Evolutionary conservation across 805 yeast species (phyloP), one percentile per base, ranked within the genome.

Genomic region (Sungouiella thailandica): DNA sequence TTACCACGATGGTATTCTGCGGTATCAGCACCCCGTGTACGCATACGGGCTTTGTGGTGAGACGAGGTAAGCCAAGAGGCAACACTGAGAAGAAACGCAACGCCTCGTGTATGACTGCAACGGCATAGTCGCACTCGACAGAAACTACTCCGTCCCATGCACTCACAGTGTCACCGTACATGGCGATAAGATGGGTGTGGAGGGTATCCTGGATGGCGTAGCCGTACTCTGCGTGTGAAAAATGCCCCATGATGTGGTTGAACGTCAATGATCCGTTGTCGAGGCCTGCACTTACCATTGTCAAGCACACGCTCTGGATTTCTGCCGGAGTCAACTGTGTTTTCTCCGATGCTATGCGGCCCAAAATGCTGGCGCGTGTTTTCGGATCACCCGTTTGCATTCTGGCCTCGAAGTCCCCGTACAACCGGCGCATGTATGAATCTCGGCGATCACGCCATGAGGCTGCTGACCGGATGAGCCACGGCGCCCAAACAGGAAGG

Each of bases 231-330:
- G 67, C 65, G 12, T 66, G 64, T 5, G 80, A 68, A 26, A 83
- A 57, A 25, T 78, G 82, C 1, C 83, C 83, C 43, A 80, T 49
- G 7, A 80, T 64, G 40, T 80, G 77, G 40, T 73, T 72, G 31
- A 82, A 61, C 29, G 76, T 80, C 20, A 81, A 62, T 0, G 87
- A 80, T 1, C 80, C 73, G 41, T 83, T 83, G 50, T 83, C 90
- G 16, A 83, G 58, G 0, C 93, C 93, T 7, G 89, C 93, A 44
- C 87, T 79, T 0, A 83, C 80, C 81, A 82, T 76, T 0, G 89
- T 79, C 25, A 83, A 59, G 49, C 89, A 82, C 5, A 80, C 67
- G 28, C 84, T 74, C 28, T 64, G 62, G 31, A 77, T 50, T 46
- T 80, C 85, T 7, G 55, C 54, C 2, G 42, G 47, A 7, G 32